Percentiles rank a stretch among this genome's conserved stretches.
phyloP scores from a whole-genome alignment of 805 yeast genomes.

The Sugiyamaella mastotermitis region DNA sequence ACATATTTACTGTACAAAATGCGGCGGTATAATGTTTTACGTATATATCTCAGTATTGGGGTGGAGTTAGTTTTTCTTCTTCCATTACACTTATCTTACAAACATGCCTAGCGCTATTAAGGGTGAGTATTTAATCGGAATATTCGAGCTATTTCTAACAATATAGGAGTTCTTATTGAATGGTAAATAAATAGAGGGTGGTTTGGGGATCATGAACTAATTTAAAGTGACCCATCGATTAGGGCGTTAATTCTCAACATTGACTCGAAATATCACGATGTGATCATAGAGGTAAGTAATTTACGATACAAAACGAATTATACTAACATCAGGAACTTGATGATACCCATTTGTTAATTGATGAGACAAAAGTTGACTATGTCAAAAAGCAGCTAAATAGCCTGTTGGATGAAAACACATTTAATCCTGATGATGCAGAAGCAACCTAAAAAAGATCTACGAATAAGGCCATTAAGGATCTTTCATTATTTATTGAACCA shows the following conservation, averaged over 20 bases:
- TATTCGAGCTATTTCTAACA: no score
- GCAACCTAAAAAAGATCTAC: no score
- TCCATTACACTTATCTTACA: no score
- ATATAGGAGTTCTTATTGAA: slow-evolving; percentile 32
- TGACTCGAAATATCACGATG: slow-evolving; percentile 70
- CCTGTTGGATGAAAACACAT: slow-evolving; percentile 74
- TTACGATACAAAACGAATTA: slow-evolving; percentile 26
- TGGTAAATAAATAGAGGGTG: slow-evolving; percentile 18
- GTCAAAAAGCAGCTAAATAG: slow-evolving; percentile 74
- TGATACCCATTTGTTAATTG: slow-evolving; percentile 82
- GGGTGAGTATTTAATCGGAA: no score
- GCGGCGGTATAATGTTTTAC: no score
- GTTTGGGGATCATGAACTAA: slow-evolving; percentile 2
- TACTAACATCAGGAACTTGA: no score
- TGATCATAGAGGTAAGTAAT: slow-evolving; percentile 54
- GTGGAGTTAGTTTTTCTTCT: no score
- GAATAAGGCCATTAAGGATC: no score
- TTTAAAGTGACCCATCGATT: slow-evolving; percentile 78
- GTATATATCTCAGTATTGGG: no score
- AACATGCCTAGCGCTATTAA: no score
- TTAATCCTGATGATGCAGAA: slow-evolving; percentile 71
- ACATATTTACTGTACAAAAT: no score
- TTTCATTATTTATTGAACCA: no score
- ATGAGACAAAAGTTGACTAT: slow-evolving; percentile 65
- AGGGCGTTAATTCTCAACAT: slow-evolving; percentile 78